Evolutionary conservation across 2,329 filamentous ascomycete species (phyloP), one percentile per base, ranked within the genome.

Genomic region (Aspergillus novofumigatus): DNA sequence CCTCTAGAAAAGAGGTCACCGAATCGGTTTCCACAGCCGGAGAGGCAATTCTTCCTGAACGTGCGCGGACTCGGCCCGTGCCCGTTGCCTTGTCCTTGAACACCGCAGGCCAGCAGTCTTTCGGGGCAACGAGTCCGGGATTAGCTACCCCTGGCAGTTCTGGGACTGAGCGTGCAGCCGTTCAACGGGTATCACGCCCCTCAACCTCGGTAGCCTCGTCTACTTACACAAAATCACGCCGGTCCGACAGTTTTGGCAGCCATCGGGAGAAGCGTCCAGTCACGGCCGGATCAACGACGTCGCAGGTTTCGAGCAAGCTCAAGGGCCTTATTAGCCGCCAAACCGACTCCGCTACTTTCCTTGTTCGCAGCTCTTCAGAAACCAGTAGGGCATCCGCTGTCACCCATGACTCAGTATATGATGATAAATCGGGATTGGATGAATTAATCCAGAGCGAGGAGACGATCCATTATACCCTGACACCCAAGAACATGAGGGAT

Each of bases 401-500:
- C 5, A 69, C 65, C 42, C 66, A 60, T 38, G 70, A 70, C 23
- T 70, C 69, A 20, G 54, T 62, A 26, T 67, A 66, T 6, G 83
- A 84, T 49, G 83, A 87, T 57, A 83, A 87, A 51, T 83, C 84
- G 9, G 84, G 89, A 64, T 88, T 94, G 66, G 90, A 94, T 67
- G 83, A 92, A 64, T 79, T 93, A 52, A 92, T 94, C 60, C 85
- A 90, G 56, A 92, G 90, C 71, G 88, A 91, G 65, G 85, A 92
- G 69, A 93, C 90, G 1, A 86, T 93, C 47, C 90, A 90, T 65
- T 93, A 89, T 70, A 93, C 90, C 1, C 79, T 93, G 28, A 94
- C 90, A 0, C 90, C 90, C 0, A 86, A 89, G 68, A 90, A 82
- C 64, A 90, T 93, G 83, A 86, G 89, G 59, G 83, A 90, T 62